Evolutionary conservation across 108 stramenopile genomes (phyloP).

Genomic region (Nitzschia palea): DNA sequence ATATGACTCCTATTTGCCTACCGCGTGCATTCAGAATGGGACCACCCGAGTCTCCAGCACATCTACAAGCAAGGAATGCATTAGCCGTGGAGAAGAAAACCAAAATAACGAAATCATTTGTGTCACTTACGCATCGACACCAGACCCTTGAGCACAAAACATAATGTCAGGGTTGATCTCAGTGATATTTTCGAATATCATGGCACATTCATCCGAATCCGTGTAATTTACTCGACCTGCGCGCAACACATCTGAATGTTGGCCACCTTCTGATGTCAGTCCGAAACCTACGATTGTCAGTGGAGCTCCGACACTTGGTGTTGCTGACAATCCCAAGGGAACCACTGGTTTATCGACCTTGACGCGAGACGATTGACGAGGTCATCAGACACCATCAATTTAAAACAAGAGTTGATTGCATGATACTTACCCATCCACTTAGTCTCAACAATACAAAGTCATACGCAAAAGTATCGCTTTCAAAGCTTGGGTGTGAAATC

Average conservation of each 20-base stretch:
- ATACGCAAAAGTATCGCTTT: conserved; percentile 6
- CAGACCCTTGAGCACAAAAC: conserved; percentile 9
- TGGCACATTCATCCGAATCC: conserved; percentile 3
- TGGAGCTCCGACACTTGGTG: conserved; percentile 4
- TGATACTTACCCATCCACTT: conserved; percentile 8
- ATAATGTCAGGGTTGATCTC: conserved; percentile 6
- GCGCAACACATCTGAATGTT: conserved; percentile 15
- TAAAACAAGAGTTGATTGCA: background rate
- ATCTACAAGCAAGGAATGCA: conserved; percentile 2
- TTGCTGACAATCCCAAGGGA: background rate
- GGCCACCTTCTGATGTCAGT: background rate
- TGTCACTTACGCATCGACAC: conserved; percentile 5
- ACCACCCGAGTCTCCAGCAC: conserved; percentile 39
- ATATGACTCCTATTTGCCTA: conserved; percentile 34
- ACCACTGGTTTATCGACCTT: conserved; percentile 12
- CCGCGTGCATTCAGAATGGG: conserved; percentile 6
- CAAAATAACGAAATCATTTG: background rate
- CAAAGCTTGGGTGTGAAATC: conserved; percentile 21
- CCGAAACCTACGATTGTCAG: conserved; percentile 37
- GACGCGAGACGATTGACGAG: background rate
- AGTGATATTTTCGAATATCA: background rate
- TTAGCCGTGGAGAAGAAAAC: background rate
- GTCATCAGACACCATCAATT: background rate
- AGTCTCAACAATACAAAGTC: conserved; percentile 40
- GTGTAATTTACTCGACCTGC: conserved; percentile 17